Evolutionary conservation across 2,329 filamentous ascomycete species (phyloP).

Genomic region (Ophiostoma quercus): DNA sequence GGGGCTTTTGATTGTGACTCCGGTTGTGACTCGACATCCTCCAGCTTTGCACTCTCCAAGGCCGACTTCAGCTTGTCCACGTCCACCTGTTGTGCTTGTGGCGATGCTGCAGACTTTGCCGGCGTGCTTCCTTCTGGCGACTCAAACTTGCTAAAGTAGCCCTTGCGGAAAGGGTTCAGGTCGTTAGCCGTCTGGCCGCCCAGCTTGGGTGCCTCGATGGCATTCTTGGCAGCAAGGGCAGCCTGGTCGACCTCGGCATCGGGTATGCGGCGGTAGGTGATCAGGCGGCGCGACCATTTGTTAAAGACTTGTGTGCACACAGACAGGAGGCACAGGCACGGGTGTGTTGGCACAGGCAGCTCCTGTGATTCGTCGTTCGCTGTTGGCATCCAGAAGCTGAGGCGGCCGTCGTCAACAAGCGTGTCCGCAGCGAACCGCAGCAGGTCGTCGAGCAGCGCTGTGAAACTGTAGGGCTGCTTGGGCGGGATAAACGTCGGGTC

Average conservation of each 20-base stretch:
- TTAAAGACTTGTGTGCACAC: constrained; percentile 84
- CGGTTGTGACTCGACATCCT: background rate
- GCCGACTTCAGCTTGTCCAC: background rate
- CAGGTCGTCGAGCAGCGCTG: constrained; percentile 84
- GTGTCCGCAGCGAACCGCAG: constrained; percentile 72
- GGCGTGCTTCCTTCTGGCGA: background rate
- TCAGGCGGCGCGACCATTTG: constrained; percentile 84
- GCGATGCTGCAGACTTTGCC: background rate
- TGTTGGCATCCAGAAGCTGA: constrained; percentile 97
- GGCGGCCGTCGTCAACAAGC: constrained; percentile 69
- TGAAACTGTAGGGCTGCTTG: constrained; percentile 87
- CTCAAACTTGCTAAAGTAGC: constrained; percentile 55
- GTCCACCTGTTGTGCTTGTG: background rate
- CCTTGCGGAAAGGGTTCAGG: constrained; percentile 55
- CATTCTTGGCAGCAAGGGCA: constrained; percentile 14
- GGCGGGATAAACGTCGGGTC: constrained; percentile 69
- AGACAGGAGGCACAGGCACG: constrained; percentile 64
- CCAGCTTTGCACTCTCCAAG: background rate
- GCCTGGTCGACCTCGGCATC: constrained; percentile 49
- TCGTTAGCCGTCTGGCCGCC: constrained; percentile 51
- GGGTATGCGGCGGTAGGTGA: constrained; percentile 73
- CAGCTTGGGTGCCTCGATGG: constrained; percentile 32
- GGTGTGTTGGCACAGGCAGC: constrained; percentile 70
- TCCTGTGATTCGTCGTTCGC: constrained; percentile 73
- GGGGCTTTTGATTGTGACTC: background rate